Conservation (phyloP, 1,284 basidiomycete species). For the Cryptococcus amylolentus region DNA sequence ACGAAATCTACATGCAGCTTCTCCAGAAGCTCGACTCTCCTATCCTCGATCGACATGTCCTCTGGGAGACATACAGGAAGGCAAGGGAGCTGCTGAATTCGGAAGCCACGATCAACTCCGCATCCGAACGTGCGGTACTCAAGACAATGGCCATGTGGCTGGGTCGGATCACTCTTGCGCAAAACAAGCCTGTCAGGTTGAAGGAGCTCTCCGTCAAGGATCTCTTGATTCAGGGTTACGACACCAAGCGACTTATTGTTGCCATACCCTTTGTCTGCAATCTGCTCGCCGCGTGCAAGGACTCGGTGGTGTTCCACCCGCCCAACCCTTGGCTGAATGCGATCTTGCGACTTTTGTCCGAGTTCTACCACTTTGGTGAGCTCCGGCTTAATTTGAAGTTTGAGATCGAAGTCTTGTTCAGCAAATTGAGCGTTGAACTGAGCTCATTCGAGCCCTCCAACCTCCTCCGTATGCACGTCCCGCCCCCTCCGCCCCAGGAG, state of each 20-base stretch:
- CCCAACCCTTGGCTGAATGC: conserved; percentile 99
- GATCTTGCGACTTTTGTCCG: conserved; percentile 83
- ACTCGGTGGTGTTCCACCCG: conserved; percentile 86
- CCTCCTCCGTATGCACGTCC: conserved; percentile 57
- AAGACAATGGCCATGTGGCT: conserved; percentile 97
- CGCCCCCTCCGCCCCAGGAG: conserved; percentile 42
- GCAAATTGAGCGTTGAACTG: conserved; percentile 82
- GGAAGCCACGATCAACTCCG: conserved; percentile 80
- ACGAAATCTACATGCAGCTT: conserved; percentile 89
- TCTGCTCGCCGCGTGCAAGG: conserved; percentile 83
- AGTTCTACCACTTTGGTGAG: conserved; percentile 95
- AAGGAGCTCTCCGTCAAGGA: conserved; percentile 96
- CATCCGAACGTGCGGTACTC: conserved; percentile 77
- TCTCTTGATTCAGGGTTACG: conserved; percentile 90
- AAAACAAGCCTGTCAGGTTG: conserved; percentile 87
- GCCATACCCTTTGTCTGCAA: conserved; percentile 99
- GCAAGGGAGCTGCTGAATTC: conserved; percentile 82
- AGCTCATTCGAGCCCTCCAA: conserved; percentile 80
- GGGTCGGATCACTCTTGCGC: conserved; percentile 86
- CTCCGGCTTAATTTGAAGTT: conserved; percentile 97
- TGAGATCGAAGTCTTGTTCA: conserved; percentile 97
- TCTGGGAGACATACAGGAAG: conserved; percentile 92
- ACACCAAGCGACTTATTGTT: conserved; percentile 83
- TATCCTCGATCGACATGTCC: conserved; percentile 66
- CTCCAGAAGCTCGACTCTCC: conserved; percentile 74